Evolutionary conservation across 2,329 filamentous ascomycete genomes (phyloP), one percentile per base, ranked within the genome.

Genomic region (Fusarium oxysporum): DNA sequence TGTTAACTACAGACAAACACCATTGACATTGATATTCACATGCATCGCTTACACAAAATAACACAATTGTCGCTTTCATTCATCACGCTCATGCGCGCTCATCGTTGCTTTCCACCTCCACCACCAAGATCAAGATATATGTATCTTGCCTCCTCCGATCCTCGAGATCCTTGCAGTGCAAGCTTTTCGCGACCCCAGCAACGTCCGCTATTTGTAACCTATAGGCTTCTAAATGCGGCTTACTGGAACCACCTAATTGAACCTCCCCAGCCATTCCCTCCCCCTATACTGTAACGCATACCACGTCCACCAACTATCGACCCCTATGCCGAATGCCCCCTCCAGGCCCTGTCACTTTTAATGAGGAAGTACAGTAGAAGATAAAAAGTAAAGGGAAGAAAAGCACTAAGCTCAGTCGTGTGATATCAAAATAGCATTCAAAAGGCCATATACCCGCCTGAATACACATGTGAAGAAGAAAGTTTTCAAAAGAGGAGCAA

Each of bases 61-160:
- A 69, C 57, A 60, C 60, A 75, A 76, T 55, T 69, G 60, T 69
- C 66, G 65, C 68, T 78, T 69, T 73, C 65, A 77, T 77, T 77
- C 76, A 72, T 78, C 68, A 73, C 62, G 73, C 73, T 76, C 73
- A 63, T 55, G 68, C 33, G 59, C 60, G 68, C 59, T 67, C 61
- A 71, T 71, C 60, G 62, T 53, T 64, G 53, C 40, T 48, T 54
- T 65, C 67, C 58, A 35, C 45, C 33, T 44, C 51, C 57, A 53
- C 59, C 51, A 55, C 50, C 37, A 47, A 28, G 23, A 14, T 40
- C 40, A 55, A 28, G 21, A 25, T 41, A 40, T 50, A 32, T 32
- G 53, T 43, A 30, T 48, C 32, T 58, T 43, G 50, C 38, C 51
- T 55, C 48, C 43, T 33, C 62, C 32, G 25, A 55, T 51, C 12